These are phyloP conservation scores for Calonectria pseudoturangicola DNA, from an alignment of 2,329 filamentous ascomycete genomes.

Conservation along the genomic window DNA sequence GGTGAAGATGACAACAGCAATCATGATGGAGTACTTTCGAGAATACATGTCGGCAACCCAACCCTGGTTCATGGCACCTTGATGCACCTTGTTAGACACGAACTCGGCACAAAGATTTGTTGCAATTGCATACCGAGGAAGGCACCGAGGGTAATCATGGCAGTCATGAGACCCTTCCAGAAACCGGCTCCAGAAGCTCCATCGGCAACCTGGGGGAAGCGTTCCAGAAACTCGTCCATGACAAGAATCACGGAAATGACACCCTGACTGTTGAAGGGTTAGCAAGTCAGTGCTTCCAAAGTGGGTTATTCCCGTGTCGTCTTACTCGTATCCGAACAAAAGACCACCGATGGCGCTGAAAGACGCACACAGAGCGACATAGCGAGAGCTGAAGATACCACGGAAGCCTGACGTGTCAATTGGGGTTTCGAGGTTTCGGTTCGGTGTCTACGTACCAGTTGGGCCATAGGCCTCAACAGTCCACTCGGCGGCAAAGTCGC, in stretches of 20 bases:
- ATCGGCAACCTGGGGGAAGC: constrained; percentile 58
- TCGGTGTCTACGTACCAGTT: constrained; percentile 42
- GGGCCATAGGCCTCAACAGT: constrained; percentile 52
- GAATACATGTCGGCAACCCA: constrained; percentile 59
- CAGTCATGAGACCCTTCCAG: constrained; percentile 67
- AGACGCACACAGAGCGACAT: constrained; percentile 58
- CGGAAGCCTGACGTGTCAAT: constrained; percentile 52
- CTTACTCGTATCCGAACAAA: constrained; percentile 60
- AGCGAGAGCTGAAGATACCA: constrained; percentile 57
- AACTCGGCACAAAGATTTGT: not conserved
- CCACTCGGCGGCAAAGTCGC: constrained; percentile 39
- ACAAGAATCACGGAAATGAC: constrained; percentile 63
- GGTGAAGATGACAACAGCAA: constrained; percentile 59
- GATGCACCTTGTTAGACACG: not conserved
- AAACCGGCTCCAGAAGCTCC: constrained; percentile 62
- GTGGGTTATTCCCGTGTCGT: not conserved
- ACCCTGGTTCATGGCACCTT: constrained; percentile 66
- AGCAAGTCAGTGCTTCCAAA: not conserved
- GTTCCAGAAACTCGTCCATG: constrained; percentile 59
- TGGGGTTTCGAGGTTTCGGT: not conserved
- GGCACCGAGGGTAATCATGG: constrained; percentile 67
- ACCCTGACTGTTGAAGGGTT: constrained; percentile 56
- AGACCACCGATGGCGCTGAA: constrained; percentile 62
- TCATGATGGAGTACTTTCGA: constrained; percentile 58
- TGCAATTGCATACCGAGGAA: constrained; percentile 60